Base-by-base conservation (phyloP, 2,329 filamentous ascomycete genomes). In the Arthrobotrys conoides region DNA sequence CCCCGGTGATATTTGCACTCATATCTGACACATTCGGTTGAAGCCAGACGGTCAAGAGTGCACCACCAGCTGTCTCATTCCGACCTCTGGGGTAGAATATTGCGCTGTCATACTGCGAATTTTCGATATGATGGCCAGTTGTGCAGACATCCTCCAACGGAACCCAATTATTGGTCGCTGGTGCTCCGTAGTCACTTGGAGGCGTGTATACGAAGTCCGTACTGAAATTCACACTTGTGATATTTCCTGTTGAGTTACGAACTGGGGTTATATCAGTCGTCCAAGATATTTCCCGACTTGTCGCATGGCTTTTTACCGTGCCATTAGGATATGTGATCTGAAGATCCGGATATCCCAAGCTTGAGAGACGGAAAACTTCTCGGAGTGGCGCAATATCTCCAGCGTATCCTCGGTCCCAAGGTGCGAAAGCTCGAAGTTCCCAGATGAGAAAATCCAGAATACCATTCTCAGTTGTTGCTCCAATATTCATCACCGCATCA, bases 401-500 rank as follows among this genome's bases (percentile, higher is more conserved):
- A 6, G 14, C 0, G 20, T 53, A 63, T 2, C 63, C 71, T 22
- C 22, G n/a, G 22, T 66, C 51, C 64, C 64, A 75, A 2, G 51
- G 51, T 6, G 46, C 22, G 27, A 75, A 75, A 6, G 51, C 71
- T 27, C 63, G 71, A 24, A 75, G 41, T 14, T 75, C 71, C 71
- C 64, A 75, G 18, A 65, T 14, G 14, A 68, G 64, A 20, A 75
- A 49, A 41, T 75, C 63, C 1, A 75, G 64, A 27, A 73, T 67
- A 41, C 38, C 61, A 22, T 41, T 36, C 9, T 41, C 46, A 1
- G 51, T 49, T 1, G 33, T 63, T 12, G 71, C 71, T 44, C 71
- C 71, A 48, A 75, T 64, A n/a, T 75, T 75, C 71, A 75, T 68
- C 10, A 75, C 44, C 22, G 71, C 71, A 55, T 68, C 71, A 57